Base-by-base conservation (phyloP, 169 alveolate genomes). In the Hammondia hammondi region DNA sequence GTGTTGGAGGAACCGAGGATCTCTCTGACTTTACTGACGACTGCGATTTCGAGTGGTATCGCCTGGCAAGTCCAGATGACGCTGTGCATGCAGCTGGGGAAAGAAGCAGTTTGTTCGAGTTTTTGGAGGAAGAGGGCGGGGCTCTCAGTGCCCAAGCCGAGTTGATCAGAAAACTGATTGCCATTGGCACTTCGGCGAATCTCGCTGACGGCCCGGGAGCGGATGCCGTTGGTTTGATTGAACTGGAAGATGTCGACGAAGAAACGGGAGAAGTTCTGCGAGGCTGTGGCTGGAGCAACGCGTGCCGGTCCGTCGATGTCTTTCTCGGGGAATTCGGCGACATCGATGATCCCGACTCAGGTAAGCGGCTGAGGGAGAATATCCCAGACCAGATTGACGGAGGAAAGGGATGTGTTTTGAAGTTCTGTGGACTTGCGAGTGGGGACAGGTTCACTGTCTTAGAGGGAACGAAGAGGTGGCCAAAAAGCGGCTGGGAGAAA, bases 291-390 rank as follows among this genome's bases (percentile, higher is more conserved):
- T 19, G 92, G 56, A 29, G 85, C 85, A 19, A 73, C 46, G 82
- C 39, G 37, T 37, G 43, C 52, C 39, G 48, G 46, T 73, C 46
- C n/a, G 43, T 39, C 32, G 81, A 61, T 27, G 29, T 37, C 45
- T 88, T 61, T 37, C 84, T 88, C 19, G 92, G 57, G 37, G 92
- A 88, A 29, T 88, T 32, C 35, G 92, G 92, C 3, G 92, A 88
- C 61, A 88, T 88, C 10, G 92, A 88, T 35, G 92, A 88, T 67
- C 39, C 67, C 19, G 81, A 17, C 84, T 88, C 92, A 35, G 92
- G 92, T 88, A 37, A 29, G 77, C 29, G 4, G 19, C 37, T 2
- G 29, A 29, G 67, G 89, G 77, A 7, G 77, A 67, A 29, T 21
- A 39, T 39, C 43, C 43, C 2, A 39, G 43, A 39, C 43, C 43